phyloP scores from a whole-genome alignment of 768 basidiomycete genomes.

The Gyrodon lividus region DNA sequence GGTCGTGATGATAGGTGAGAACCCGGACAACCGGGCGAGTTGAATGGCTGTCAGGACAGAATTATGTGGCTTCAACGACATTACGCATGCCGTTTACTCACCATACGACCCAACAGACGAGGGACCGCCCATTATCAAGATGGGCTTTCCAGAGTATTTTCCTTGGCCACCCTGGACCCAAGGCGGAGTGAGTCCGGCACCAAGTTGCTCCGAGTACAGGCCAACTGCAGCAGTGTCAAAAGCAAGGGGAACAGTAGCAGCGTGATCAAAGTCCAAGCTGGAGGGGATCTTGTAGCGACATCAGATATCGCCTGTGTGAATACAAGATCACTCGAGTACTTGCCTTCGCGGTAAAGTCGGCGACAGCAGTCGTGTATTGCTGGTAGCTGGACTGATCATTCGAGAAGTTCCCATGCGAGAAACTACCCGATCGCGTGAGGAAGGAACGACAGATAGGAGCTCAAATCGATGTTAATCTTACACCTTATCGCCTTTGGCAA shows the following conservation, averaged over 20 bases:
- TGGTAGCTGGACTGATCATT: constrained; percentile 39
- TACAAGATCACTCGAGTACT: constrained; percentile 20
- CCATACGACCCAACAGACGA: constrained; percentile 49
- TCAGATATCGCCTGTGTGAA: background rate
- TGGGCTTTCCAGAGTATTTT: constrained; percentile 40
- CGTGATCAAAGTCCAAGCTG: constrained; percentile 43
- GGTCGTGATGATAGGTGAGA: constrained; percentile 42
- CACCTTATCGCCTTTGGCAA: constrained; percentile 43
- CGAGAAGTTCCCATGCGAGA: constrained; percentile 30
- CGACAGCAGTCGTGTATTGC: constrained; percentile 36
- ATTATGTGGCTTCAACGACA: background rate
- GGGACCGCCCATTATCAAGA: constrained; percentile 49
- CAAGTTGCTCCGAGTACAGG: constrained; percentile 40
- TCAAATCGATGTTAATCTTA: constrained; percentile 15
- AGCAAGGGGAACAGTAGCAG: constrained; percentile 46
- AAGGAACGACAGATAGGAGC: background rate
- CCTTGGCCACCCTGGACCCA: constrained; percentile 31
- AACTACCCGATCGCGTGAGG: background rate
- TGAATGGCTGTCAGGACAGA: constrained; percentile 32
- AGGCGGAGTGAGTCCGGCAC: constrained; percentile 39
- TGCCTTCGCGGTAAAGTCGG: constrained; percentile 38
- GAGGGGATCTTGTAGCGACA: constrained; percentile 39
- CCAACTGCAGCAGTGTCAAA: constrained; percentile 49
- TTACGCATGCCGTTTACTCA: constrained; percentile 16
- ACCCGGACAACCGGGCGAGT: constrained; percentile 39